Base-by-base conservation (phyloP, 805 yeast species). In the Clavispora carvajalis region DNA sequence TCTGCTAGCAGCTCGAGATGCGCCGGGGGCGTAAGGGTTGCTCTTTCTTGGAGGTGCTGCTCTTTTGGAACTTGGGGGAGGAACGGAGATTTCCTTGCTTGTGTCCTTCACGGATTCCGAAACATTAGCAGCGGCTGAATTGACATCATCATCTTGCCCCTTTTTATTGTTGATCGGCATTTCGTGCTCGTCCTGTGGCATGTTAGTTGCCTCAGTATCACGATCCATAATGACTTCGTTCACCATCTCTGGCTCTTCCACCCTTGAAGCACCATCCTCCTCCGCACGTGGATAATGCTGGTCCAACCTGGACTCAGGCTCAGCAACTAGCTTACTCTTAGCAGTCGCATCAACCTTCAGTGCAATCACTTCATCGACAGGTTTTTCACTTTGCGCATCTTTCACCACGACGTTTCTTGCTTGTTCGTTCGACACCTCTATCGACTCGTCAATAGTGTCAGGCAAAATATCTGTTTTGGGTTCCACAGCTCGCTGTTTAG, bases 11-110 rank as follows among this genome's bases (percentile, higher is more conserved):
- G 33, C 33, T 34, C 44, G 30, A 3, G 47, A 29, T 1, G 46
- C 53, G 7, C 54, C 57, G 17, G 71, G 71, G 7, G 71, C 71
- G 45, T 67, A 67, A 4, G 71, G 71, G 39, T 67, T 67, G 11
- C 40, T 43, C 31, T 26, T 41, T 25, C 15, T 33, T 12, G 40
- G 40, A 10, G 16, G 37, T 10, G 33, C 16, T n/a, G 13, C 19
- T n/a, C 17, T 12, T 4, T 33, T 33, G 12, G 37, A 35, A 7
- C 34, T 30, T 25, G 50, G 44, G 12, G 52, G 47, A 19, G 58
- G 54, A 23, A 12, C 19, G 8, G n/a, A 8, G 7, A 13, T 15
- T 13, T 28, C 31, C 8, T 6, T 25, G 15, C 12, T 16, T 5
- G 7, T 25, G 15, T n/a, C 8, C 13, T 25, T 25, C 8, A 16